These are phyloP conservation scores for Clavispora fructus DNA, from an alignment of 805 yeast species.

Conservation along the genomic window DNA sequence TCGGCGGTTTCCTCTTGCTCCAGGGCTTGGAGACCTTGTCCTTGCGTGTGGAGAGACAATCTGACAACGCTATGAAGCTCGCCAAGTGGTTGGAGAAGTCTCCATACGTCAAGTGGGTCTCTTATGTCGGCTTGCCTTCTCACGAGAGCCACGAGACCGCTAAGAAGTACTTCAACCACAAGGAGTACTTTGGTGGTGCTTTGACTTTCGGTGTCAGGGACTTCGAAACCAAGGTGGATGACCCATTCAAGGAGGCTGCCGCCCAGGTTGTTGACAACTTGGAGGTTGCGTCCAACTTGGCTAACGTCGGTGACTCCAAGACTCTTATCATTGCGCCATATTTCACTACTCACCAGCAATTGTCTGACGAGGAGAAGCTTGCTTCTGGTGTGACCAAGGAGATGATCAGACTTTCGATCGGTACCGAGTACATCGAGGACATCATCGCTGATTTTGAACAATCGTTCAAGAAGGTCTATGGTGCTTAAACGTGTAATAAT, in stretches of 20 bases:
- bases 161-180: slow-evolving; percentile 63
- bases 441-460: slow-evolving; percentile 45
- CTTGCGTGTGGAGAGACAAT: slow-evolving; percentile 90
- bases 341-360: slow-evolving; percentile 93
- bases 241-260: slow-evolving; percentile 70
- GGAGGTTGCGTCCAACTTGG: slow-evolving; percentile 84
- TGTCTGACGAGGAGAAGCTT: slow-evolving; percentile 70
- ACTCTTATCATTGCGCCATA: slow-evolving; percentile 94
- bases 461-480: slow-evolving; percentile 64
- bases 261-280: slow-evolving; percentile 80
- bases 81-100: slow-evolving; percentile 72
- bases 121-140: slow-evolving; percentile 83
- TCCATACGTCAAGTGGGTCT: slow-evolving; percentile 80
- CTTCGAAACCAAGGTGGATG: slow-evolving; percentile 37
- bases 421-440: slow-evolving; percentile 19
- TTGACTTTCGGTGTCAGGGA: slow-evolving; percentile 85
- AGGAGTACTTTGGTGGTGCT: slow-evolving; percentile 71
- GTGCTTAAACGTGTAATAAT: slow-evolving; percentile 1
- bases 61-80: slow-evolving; percentile 70
- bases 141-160: slow-evolving; percentile 77
- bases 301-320: slow-evolving; percentile 96
- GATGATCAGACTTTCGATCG: slow-evolving; percentile 56
- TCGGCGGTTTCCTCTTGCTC: slow-evolving; percentile 76
- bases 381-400: slow-evolving; percentile 87
- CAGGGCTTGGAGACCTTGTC: slow-evolving; percentile 95